These are phyloP conservation scores for Cardiospermum halicacabum DNA, from an alignment of 345 rosid genomes.

Conservation along the genomic window DNA sequence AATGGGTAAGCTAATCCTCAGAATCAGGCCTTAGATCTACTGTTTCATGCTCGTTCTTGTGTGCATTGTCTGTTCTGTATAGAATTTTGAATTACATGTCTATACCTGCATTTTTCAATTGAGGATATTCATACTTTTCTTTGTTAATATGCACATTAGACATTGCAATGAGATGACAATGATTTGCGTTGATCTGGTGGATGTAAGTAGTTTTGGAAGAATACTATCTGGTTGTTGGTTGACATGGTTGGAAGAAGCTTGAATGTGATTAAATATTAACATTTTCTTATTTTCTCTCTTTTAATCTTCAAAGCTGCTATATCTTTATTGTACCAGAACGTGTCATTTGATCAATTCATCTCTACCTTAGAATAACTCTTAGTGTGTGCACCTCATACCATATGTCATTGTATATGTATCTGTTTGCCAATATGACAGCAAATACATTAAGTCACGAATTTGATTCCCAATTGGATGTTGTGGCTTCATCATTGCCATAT, in stretches of 20 bases:
- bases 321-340: neutral
- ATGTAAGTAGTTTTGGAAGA: constrained; percentile 1
- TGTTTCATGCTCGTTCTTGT: neutral
- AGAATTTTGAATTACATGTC: neutral
- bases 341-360: neutral
- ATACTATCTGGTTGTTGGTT: neutral
- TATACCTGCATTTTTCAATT: neutral
- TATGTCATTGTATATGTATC: neutral
- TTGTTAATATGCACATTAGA: constrained; percentile 4
- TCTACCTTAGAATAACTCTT: neutral
- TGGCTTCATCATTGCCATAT: no score
- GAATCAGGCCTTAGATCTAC: neutral
- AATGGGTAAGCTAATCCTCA: constrained; percentile 18
- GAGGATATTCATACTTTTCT: neutral
- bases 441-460: no score
- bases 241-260: neutral
- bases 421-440: neutral
- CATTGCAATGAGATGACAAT: neutral
- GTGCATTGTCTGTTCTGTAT: constrained; percentile 6
- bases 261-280: no score
- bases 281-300: neutral
- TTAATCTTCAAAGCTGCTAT: neutral
- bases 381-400: neutral
- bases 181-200: neutral
- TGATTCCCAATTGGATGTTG: no score